Percentiles rank a stretch among this genome's conserved stretches.
Evolutionary conservation across 495 filamentous ascomycete genomes (phyloP).

Genomic region (Beverwykella pulmonaria): DNA sequence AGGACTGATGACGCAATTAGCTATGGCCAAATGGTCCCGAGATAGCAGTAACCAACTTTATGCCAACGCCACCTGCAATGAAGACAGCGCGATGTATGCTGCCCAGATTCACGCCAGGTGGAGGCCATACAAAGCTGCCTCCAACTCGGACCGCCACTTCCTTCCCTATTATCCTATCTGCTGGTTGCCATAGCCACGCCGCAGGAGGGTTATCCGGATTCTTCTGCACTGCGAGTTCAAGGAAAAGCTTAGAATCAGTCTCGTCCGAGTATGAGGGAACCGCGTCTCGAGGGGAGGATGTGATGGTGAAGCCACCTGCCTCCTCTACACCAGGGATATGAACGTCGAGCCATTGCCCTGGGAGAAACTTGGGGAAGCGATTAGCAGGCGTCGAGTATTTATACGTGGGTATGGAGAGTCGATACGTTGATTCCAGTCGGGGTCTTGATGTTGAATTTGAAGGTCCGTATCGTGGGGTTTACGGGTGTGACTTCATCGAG

Average conservation of each 20-base stretch:
- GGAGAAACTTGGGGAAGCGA: slow-evolving; percentile 60
- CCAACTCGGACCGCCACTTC: slow-evolving; percentile 70
- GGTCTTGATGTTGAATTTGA: slow-evolving; percentile 27
- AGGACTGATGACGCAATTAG: slow-evolving; percentile 37
- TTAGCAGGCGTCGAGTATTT: slow-evolving; percentile 24
- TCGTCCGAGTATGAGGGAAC: neutral
- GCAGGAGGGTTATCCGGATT: slow-evolving; percentile 69
- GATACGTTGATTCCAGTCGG: slow-evolving; percentile 32
- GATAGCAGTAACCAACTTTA: slow-evolving; percentile 62
- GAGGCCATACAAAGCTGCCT: slow-evolving; percentile 79
- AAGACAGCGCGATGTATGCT: slow-evolving; percentile 64
- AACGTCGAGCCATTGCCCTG: slow-evolving; percentile 92
- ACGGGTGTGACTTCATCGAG: slow-evolving; percentile 39
- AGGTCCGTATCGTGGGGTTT: slow-evolving; percentile 49
- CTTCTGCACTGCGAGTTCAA: slow-evolving; percentile 76
- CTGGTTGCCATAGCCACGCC: slow-evolving; percentile 70
- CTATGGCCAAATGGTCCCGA: neutral
- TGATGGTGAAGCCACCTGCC: slow-evolving; percentile 85
- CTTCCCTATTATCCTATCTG: slow-evolving; percentile 57
- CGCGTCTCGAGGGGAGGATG: slow-evolving; percentile 63
- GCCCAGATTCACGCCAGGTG: slow-evolving; percentile 48
- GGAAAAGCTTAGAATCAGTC: slow-evolving; percentile 47
- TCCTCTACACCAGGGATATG: slow-evolving; percentile 65
- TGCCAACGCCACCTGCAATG: slow-evolving; percentile 80
- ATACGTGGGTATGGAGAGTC: neutral